phyloP scores from a whole-genome alignment of 2,329 filamentous ascomycete species.

The Fusarium nygamai region DNA sequence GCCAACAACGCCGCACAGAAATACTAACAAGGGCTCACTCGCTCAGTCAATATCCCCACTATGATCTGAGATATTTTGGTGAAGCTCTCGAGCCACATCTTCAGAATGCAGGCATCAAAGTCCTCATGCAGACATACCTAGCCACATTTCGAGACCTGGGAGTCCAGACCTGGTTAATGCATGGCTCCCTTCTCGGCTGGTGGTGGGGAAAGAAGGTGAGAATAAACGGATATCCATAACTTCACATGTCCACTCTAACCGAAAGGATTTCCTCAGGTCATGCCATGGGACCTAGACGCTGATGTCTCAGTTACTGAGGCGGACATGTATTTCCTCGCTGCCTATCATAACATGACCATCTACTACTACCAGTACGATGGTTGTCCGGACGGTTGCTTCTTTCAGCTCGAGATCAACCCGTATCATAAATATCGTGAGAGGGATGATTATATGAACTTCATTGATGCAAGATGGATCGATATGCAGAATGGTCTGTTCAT shows the following conservation, averaged over 20 bases:
- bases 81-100: constrained; percentile 61
- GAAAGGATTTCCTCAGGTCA: constrained; percentile 57
- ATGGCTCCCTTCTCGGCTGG: constrained; percentile 86
- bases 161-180: constrained; percentile 84
- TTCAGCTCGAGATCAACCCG: constrained; percentile 61
- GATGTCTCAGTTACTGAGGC: constrained; percentile 77
- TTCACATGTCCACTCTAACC: constrained; percentile 2
- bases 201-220: constrained; percentile 76
- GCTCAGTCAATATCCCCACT: constrained; percentile 44
- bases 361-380: constrained; percentile 56
- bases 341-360: constrained; percentile 70
- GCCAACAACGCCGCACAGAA: not conserved
- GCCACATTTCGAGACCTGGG: constrained; percentile 71
- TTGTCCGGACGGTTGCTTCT: constrained; percentile 51
- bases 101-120: constrained; percentile 68
- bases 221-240: not conserved
- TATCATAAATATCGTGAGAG: constrained; percentile 51
- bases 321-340: constrained; percentile 72
- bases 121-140: constrained; percentile 78
- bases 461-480: constrained; percentile 62
- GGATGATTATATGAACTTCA: constrained; percentile 53
- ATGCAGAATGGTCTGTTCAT: constrained; percentile 59
- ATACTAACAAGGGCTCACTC: constrained; percentile 17
- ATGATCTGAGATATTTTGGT: constrained; percentile 53
- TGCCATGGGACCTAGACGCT: constrained; percentile 82